phyloP scores from a whole-genome alignment of 768 basidiomycete genomes.

The Panaeolus cyanescens region DNA sequence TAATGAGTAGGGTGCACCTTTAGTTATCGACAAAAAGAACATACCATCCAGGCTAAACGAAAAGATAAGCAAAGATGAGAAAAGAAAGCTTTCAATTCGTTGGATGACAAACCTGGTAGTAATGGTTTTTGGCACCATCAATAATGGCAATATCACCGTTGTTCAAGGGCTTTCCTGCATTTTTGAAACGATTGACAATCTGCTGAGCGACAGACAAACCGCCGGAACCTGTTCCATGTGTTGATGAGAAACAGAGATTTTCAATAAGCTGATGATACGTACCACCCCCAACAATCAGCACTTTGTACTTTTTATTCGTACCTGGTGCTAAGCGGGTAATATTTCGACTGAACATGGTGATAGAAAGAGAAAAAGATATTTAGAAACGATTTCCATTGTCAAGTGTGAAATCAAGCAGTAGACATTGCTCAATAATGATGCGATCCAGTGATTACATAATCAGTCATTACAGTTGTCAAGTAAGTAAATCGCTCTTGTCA shows the following conservation, averaged over 20 bases:
- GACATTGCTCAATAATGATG: conserved; percentile 1
- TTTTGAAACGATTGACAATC: conserved; percentile 77
- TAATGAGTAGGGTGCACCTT: background rate
- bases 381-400: background rate
- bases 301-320: conserved; percentile 66
- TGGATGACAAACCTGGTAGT: conserved; percentile 67
- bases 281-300: conserved; percentile 90
- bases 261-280: conserved; percentile 23
- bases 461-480: too few relatives aligned
- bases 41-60: conserved; percentile 83
- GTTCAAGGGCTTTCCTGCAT: conserved; percentile 65
- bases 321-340: conserved; percentile 33
- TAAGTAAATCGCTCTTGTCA: background rate
- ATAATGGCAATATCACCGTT: conserved; percentile 84
- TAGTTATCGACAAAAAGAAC: conserved; percentile 13
- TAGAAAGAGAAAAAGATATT: background rate
- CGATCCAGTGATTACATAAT: background rate
- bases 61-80: conserved; percentile 7
- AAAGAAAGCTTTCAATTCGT: background rate
- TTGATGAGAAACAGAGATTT: conserved; percentile 1
- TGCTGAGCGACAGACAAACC: conserved; percentile 87
- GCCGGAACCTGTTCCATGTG: conserved; percentile 59
- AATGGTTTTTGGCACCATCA: conserved; percentile 79
- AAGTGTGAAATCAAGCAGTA: background rate
- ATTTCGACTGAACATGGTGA: background rate